phyloP scores from a whole-genome alignment of 306 rosid species.

The Mimosa pudica region DNA sequence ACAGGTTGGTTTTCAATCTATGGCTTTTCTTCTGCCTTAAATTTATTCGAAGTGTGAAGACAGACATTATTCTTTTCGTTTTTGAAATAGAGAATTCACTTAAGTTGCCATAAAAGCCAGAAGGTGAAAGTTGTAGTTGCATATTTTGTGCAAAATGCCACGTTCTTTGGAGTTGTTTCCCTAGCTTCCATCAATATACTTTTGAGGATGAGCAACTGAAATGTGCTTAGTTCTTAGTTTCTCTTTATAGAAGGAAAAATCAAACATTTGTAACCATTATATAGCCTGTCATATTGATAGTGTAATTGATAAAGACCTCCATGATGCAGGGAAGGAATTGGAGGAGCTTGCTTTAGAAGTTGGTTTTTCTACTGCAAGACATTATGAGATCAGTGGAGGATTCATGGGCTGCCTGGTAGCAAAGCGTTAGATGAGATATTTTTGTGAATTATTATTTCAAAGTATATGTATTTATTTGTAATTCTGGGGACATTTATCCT shows the following conservation, averaged over 20 bases:
- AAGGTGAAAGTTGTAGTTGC: constrained; percentile 7
- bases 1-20: constrained; percentile 59
- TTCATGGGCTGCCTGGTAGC: constrained; percentile 93
- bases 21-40: not conserved
- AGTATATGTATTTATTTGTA: not conserved
- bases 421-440: constrained; percentile 42
- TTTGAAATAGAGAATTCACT: not conserved
- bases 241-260: not conserved
- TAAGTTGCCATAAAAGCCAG: not conserved
- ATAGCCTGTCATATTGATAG: constrained; percentile 3
- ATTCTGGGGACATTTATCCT: constrained; percentile 9
- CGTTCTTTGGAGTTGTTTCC: not conserved
- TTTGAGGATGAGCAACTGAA: constrained; percentile 18
- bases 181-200: not conserved
- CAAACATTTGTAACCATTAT: not conserved
- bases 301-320: constrained; percentile 30
- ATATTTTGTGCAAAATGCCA: not conserved
- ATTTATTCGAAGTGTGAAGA: not conserved
- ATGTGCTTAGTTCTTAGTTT: not conserved
- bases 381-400: constrained; percentile 86
- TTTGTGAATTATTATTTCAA: constrained; percentile 14
- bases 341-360: constrained; percentile 79
- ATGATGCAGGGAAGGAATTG: constrained; percentile 74
- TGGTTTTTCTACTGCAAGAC: constrained; percentile 72
- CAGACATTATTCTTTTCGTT: not conserved